Conservation (phyloP, 1,284 basidiomycete genomes). For the Cryptococcus deneoformans region DNA sequence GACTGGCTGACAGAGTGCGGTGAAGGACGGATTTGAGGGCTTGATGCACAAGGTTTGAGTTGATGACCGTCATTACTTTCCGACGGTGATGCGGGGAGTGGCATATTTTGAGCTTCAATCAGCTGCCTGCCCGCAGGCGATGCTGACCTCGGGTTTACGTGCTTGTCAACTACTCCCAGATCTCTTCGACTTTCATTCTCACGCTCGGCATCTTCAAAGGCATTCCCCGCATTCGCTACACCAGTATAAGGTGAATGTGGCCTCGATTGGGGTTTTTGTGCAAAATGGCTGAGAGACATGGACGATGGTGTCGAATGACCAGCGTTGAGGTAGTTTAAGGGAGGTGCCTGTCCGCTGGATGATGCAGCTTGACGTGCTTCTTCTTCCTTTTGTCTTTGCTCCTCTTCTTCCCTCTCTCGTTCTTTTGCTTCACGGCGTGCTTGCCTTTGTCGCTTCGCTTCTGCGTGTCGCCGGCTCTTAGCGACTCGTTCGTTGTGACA, state of each 20-base stretch:
- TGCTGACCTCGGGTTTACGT: slow-evolving; percentile 9
- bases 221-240: neutral
- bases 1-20: slow-evolving; percentile 1
- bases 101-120: slow-evolving; percentile 14
- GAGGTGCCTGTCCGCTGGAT: neutral
- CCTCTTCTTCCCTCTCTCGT: slow-evolving; percentile 24
- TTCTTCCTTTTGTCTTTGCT: slow-evolving; percentile 17
- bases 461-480: slow-evolving; percentile 81
- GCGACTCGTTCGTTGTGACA: slow-evolving; percentile 98
- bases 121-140: slow-evolving; percentile 16
- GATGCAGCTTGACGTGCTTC: slow-evolving; percentile 5
- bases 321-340: slow-evolving; percentile 15
- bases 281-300: neutral
- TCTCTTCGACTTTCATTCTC: slow-evolving; percentile 3
- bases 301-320: neutral
- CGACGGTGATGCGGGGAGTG: slow-evolving; percentile 23
- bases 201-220: slow-evolving; percentile 9
- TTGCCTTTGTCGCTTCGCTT: slow-evolving; percentile 58
- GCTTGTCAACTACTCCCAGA: slow-evolving; percentile 16
- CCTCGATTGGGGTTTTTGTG: neutral
- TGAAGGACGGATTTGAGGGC: neutral
- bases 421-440: slow-evolving; percentile 42
- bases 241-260: neutral
- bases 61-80: slow-evolving; percentile 9
- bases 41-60: slow-evolving; percentile 1